Base-by-base conservation (phyloP, 805 yeast species). In the Cyberlindnera japonica region DNA sequence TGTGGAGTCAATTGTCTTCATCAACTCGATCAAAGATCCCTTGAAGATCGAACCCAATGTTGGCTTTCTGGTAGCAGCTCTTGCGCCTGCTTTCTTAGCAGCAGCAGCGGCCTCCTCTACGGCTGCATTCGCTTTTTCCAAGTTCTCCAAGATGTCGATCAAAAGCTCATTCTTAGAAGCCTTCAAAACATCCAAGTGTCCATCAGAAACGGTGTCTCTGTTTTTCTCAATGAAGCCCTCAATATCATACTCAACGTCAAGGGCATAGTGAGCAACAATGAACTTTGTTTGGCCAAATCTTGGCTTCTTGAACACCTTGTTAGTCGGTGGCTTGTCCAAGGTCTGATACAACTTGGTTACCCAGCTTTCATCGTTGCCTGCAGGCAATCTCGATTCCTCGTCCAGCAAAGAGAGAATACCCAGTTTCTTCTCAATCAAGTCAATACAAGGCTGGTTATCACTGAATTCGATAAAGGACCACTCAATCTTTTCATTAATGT, bases 191-290 rank as follows among this genome's bases (percentile, higher is more conserved):
- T 88, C 96, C 47, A 91, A 67, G 56, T 89, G 95, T 19, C 96
- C 96, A 57, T 91, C 99, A 15, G 96, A 90, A 37, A 91, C 97
- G 7, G 98, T 88, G 63, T 91, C 99, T 69, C 98, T 80, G 61
- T 91, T 91, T 70, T 91, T 91, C 67, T 91, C 99, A 57, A 91
- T 86, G 61, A 91, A 91, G 2, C 98, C 98, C 46, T 87, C 97
- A 30, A 83, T 75, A 56, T 89, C 95, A 61, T 91, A 91, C 27
- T 86, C 69, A 29, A 91, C 99, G 57, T 91, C 96, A 58, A 88
- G 77, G 21, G 99, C 99, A 65, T 91, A 91, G 65, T 91, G 99
- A 42, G 85, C 74, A 40, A 91, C 95, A 41, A 91, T 80, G 50
- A 91, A 91, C 50, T 91, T 86, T 34, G 86, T 77, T 61, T 85